phyloP scores from a whole-genome alignment of 805 yeast species.

The Saccharomycopsis guyanensis region DNA sequence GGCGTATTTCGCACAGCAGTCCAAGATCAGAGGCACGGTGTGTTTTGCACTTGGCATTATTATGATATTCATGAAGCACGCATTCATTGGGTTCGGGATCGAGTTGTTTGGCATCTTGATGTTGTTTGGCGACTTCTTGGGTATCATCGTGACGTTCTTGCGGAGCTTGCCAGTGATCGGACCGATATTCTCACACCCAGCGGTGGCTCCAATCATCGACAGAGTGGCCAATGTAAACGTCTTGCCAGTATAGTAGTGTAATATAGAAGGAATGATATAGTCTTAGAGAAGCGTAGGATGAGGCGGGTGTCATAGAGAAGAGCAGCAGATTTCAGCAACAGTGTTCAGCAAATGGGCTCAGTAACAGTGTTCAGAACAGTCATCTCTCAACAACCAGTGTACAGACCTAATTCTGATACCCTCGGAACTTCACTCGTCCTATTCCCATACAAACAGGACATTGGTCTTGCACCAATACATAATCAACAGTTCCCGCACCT shows the following conservation, averaged over 20 bases:
- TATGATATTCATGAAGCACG: slow-evolving; percentile 57
- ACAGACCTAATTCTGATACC: too few relatives aligned
- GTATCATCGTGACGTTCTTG: slow-evolving; percentile 78
- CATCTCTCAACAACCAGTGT: too few relatives aligned
- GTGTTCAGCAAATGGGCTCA: too few relatives aligned
- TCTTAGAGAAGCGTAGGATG: too few relatives aligned
- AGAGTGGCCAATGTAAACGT: slow-evolving; percentile 16
- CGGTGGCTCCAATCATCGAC: slow-evolving; percentile 54
- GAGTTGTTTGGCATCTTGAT: slow-evolving; percentile 88
- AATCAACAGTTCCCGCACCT: slow-evolving; percentile 51
- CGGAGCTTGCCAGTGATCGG: slow-evolving; percentile 87
- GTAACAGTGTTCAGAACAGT: too few relatives aligned
- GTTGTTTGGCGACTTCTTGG: slow-evolving; percentile 88
- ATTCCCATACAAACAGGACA: slow-evolving; percentile 63
- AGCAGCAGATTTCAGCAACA: too few relatives aligned
- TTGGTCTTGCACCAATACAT: slow-evolving; percentile 51
- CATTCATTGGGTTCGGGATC: slow-evolving; percentile 77
- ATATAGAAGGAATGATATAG: not conserved
- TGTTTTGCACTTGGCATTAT: slow-evolving; percentile 72
- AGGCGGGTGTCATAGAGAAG: too few relatives aligned
- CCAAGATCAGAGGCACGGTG: slow-evolving; percentile 77
- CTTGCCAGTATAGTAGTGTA: slow-evolving; percentile 18
- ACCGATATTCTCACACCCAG: slow-evolving; percentile 72
- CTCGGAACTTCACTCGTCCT: slow-evolving; percentile 46
- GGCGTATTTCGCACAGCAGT: slow-evolving; percentile 77